A percentile compares a stretch with the other conserved stretches of the same genome.
These are phyloP conservation scores for Neolentinus lepideus DNA, from an alignment of 1,284 basidiomycete genomes.

Conservation along the genomic window DNA sequence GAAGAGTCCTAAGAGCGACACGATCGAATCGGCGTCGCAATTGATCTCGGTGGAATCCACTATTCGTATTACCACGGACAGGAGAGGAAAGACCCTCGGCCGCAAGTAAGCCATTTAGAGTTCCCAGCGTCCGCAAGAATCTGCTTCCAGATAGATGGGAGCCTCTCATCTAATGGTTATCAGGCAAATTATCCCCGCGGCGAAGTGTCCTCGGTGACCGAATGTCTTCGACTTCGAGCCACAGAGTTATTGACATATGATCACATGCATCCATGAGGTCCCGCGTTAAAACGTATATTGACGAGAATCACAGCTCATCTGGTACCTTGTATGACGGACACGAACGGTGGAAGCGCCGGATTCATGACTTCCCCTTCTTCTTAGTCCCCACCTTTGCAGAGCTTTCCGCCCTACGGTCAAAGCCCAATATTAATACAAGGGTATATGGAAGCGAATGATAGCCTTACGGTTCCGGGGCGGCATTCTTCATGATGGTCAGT, in stretches of 20 bases:
- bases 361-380: background rate
- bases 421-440: background rate
- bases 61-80: background rate
- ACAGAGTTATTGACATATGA: no score
- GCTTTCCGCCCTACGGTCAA: background rate
- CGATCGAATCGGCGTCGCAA: no score
- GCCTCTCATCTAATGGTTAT: no score
- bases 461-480: slow-evolving; percentile 41
- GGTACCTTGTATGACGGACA: background rate
- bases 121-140: background rate
- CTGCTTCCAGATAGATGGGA: background rate
- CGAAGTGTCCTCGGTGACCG: no score
- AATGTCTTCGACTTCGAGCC: no score
- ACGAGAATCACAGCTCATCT: no score
- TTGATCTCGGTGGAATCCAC: background rate
- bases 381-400: background rate
- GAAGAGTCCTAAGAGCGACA: no score
- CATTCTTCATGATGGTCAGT: slow-evolving; percentile 82
- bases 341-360: background rate
- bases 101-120: background rate
- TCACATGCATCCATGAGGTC: no score
- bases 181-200: no score
- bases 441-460: background rate
- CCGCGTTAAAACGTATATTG: no score
- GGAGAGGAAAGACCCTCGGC: background rate